Base-by-base conservation (phyloP, 176 grass and related monocot species). In the Carex cristatella region DNA sequence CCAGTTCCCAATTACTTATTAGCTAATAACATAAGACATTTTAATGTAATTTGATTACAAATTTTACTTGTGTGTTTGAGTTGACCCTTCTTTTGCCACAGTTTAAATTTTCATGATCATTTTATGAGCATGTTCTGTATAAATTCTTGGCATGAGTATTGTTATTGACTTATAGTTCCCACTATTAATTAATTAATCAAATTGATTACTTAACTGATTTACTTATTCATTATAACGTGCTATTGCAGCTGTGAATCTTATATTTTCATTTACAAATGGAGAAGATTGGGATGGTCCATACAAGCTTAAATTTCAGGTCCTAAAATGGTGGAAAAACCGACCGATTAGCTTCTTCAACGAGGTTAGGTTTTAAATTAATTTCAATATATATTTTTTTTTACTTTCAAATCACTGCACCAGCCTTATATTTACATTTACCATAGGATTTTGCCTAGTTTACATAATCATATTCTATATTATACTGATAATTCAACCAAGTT, bases 261-360 rank as follows among this genome's bases (percentile, higher is more conserved):
- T 95, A 19, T 98, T 98, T 86, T 98, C 95, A 51, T 98, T 98
- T 88, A 98, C 95, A 38, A 98, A 98, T 82, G 93, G 93, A 49
- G 4, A 60, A 31, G 86, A 95, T 13, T 98, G 95, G 95, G 93
- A 98, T 49, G 95, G 95, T 67, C 76, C 86, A 2, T 98, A 98
- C 89, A 90, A n/a, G 67, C 88, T 98, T 77, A 82, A 89, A 27
- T 98, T 98, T 77, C 87, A 86, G 81, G 76, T 94, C 54, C 79
- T 86, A 71, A 98, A 95, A 83, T 77, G 49, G 44, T 98, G 93
- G 95, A 65, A 67, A 63, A 84, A 90, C 91, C 92, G 82, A 83
- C 91, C 92, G 32, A 28, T 88, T 59, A 93, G 83, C 93, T 98
- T 98, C 87, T 95, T 98, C 84, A 93, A 95, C 12, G 85, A 93